Conservation (phyloP, 805 yeast genomes). For the Myxozyma kluyveri region DNA sequence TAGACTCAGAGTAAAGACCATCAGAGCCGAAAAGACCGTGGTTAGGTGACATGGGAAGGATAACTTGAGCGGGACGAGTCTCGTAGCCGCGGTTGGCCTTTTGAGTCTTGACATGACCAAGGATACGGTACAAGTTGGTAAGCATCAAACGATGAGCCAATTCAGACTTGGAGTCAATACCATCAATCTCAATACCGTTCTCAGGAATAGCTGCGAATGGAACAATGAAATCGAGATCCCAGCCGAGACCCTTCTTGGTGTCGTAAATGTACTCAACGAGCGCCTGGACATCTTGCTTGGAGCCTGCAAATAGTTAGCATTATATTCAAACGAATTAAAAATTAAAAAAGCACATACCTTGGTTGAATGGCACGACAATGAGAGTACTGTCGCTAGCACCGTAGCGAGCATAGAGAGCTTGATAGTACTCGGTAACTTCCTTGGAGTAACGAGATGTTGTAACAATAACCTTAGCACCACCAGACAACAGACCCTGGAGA, state of each 20-base stretch:
- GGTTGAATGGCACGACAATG: constrained; percentile 97
- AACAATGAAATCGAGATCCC: constrained; percentile 94
- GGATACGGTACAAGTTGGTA: constrained; percentile 86
- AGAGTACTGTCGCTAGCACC: constrained; percentile 92
- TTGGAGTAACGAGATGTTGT: constrained; percentile 95
- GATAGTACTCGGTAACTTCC: constrained; percentile 93
- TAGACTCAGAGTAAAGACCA: constrained; percentile 97
- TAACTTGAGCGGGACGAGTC: constrained; percentile 97
- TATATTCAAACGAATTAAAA: not conserved
- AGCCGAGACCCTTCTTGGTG: constrained; percentile 85
- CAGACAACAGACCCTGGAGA: constrained; percentile 88
- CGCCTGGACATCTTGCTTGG: constrained; percentile 87
- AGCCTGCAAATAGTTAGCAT: constrained; percentile 48
- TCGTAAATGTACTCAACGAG: constrained; percentile 82
- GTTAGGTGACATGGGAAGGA: constrained; percentile 95
- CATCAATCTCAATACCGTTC: constrained; percentile 92
- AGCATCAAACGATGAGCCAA: constrained; percentile 98
- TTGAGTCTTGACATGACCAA: constrained; percentile 85
- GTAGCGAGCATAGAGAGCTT: constrained; percentile 82
- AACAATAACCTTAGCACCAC: constrained; percentile 96
- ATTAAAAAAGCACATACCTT: constrained; percentile 39
- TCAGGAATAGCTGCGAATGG: constrained; percentile 99
- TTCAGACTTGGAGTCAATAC: constrained; percentile 91
- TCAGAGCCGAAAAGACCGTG: constrained; percentile 99
- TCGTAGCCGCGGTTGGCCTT: constrained; percentile 73